Conservation (phyloP, 192 early-diverging fungal genomes). For the Backusella westeae region DNA sequence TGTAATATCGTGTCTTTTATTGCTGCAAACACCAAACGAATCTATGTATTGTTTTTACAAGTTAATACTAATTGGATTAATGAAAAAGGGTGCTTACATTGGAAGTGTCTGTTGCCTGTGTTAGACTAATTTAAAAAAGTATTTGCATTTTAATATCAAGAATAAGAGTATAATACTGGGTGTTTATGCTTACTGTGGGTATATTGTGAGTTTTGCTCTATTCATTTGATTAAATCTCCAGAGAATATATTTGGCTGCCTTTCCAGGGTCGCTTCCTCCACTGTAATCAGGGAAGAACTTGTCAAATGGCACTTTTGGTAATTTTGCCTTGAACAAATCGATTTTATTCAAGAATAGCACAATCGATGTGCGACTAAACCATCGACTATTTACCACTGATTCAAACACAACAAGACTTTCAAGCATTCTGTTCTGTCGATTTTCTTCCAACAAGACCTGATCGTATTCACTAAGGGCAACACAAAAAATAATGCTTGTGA, state of each 20-base stretch:
- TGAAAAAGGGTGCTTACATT: slow-evolving; percentile 50
- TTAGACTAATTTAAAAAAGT: slow-evolving; percentile 53
- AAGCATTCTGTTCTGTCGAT: slow-evolving; percentile 72
- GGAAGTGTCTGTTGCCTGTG: slow-evolving; percentile 90
- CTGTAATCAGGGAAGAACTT: slow-evolving; percentile 83
- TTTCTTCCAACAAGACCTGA: slow-evolving; percentile 78
- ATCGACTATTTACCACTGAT: slow-evolving; percentile 82
- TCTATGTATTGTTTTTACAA: slow-evolving; percentile 27
- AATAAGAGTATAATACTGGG: background rate
- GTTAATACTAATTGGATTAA: background rate
- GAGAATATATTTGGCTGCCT: slow-evolving; percentile 83
- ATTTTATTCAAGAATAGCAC: slow-evolving; percentile 87
- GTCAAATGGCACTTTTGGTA: slow-evolving; percentile 64
- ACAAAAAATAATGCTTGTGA: slow-evolving; percentile 83
- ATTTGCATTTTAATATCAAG: background rate
- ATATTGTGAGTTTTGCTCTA: slow-evolving; percentile 78
- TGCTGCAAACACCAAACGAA: slow-evolving; percentile 86
- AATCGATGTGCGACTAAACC: slow-evolving; percentile 81
- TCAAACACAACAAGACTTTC: slow-evolving; percentile 82
- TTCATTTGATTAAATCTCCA: slow-evolving; percentile 89
- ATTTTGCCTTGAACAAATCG: slow-evolving; percentile 74
- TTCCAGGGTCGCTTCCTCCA: slow-evolving; percentile 71
- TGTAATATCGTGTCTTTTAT: slow-evolving; percentile 92
- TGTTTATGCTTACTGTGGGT: slow-evolving; percentile 63
- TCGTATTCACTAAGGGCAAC: slow-evolving; percentile 84